Evolutionary conservation across 2,329 filamentous ascomycete species (phyloP).

Genomic region (Microascus cirrosus): DNA sequence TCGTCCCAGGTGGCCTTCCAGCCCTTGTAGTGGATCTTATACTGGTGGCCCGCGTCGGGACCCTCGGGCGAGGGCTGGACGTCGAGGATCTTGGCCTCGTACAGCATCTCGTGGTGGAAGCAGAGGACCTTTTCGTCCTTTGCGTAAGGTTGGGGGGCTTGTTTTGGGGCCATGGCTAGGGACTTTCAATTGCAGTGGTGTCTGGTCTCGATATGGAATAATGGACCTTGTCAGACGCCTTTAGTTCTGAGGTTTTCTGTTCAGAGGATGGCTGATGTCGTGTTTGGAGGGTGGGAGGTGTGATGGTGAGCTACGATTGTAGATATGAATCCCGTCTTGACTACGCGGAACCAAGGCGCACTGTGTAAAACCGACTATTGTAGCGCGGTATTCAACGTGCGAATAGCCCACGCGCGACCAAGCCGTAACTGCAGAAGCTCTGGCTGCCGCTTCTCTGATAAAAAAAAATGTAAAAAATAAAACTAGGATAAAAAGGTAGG

Average conservation of each 20-base stretch:
- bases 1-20: constrained; percentile 99
- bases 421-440: not conserved
- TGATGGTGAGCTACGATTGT: not conserved
- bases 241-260: not conserved
- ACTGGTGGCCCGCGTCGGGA: constrained; percentile 54
- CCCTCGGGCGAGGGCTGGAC: constrained; percentile 58
- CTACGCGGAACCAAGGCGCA: not conserved
- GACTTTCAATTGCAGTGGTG: not conserved
- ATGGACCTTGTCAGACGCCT: not conserved
- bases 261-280: not conserved
- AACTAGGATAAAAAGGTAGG: not conserved
- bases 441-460: not conserved
- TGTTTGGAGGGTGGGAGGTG: not conserved
- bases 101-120: constrained; percentile 94
- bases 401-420: not conserved
- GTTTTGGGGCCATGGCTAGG: constrained; percentile 18
- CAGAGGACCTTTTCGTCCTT: constrained; percentile 94
- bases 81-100: constrained; percentile 93
- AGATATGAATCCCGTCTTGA: not conserved
- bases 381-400: not conserved
- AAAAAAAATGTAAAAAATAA: not conserved
- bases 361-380: not conserved
- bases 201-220: not conserved
- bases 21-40: constrained; percentile 96
- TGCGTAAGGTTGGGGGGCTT: constrained; percentile 35